These are phyloP conservation scores for Sphagnum magellanicum DNA, from an alignment of 228 moss, liverwort and hornwort species.

Conservation along the genomic window DNA sequence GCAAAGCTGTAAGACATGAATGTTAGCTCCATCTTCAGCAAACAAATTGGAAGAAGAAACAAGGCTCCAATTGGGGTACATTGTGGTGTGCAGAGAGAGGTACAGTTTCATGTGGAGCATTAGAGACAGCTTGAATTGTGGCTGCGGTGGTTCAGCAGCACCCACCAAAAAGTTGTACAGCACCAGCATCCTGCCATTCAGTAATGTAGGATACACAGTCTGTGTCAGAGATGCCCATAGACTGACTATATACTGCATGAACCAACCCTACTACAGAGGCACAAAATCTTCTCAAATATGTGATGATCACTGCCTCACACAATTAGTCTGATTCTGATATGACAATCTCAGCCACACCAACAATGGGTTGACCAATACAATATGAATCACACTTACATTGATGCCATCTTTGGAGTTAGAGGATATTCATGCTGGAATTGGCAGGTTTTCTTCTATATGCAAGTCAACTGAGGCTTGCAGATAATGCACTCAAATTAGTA, in stretches of 20 bases:
- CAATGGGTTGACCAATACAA: not conserved
- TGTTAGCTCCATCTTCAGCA: not conserved
- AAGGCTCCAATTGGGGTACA: not conserved
- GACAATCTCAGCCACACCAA: not conserved
- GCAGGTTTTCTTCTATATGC: conserved; percentile 64
- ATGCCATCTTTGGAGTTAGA: conserved; percentile 86
- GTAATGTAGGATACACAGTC: conserved; percentile 54
- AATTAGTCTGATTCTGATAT: not conserved
- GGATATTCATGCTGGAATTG: conserved; percentile 69
- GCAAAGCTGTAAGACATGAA: not conserved
- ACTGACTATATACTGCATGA: conserved; percentile 29
- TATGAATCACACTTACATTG: conserved; percentile 77
- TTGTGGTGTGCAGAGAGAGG: not conserved
- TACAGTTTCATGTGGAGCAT: conserved; percentile 24
- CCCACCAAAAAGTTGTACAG: conserved; percentile 50
- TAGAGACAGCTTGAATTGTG: conserved; percentile 42
- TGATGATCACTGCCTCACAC: not conserved
- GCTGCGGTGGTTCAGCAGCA: conserved; percentile 58
- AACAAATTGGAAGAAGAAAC: not conserved
- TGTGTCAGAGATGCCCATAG: conserved; percentile 34
- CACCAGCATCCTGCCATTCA: conserved; percentile 59
- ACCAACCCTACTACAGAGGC: not conserved
- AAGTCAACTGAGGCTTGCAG: conserved; percentile 83
- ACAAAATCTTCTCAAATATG: not conserved
- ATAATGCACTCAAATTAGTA: not conserved